Evolutionary conservation across 495 filamentous ascomycete genomes (phyloP), one percentile per base, ranked within the genome.

Genomic region (Margaritispora aquatica): DNA sequence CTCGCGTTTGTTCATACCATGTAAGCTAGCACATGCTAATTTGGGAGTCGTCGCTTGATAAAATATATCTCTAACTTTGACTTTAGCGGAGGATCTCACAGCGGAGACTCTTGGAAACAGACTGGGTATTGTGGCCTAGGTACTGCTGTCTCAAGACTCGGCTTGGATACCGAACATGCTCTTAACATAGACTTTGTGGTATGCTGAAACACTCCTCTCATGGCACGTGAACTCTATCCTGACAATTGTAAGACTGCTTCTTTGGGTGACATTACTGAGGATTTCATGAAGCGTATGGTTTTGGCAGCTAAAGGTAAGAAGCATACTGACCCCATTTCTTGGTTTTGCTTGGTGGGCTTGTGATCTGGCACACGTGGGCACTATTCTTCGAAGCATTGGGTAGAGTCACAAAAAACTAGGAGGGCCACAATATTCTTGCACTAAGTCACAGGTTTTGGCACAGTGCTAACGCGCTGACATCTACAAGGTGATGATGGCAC

Each of bases 1-100:
- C 78, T 90, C 56, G 84, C 76, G n/a, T 96, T 96, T 67, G 83
- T 96, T 4, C 89, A 96, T 57, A 84, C 87, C 1, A 88, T 95
- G 78, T 80, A 59, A 69, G 77, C 34, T 17, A 31, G 49, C 50
- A 15, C 24, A 15, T 31, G 10, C 5, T 19, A 59, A 36, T 21
- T 17, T 44, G 20, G 36, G 15, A 38, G n/a, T n/a, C 17, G 19
- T 23, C 26, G 15, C 15, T 44, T 3, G 19, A 44, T 8, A 10
- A 44, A 24, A 9, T 46, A n/a, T 23, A 9, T 20, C 29, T 41
- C 58, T 65, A 38, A 65, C 53, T 26, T 15, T 50, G 20, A 24
- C 8, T n/a, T 17, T 17, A 83, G 89, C 60, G 83, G 84, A 26
- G 84, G 84, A 23, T 65, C 74, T 2, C 81, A 86, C 65, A 65